A percentile compares a stretch with the other conserved stretches of the same genome.
Evolutionary conservation across 805 yeast genomes (phyloP).

Genomic region (Myxozyma mucilagina): DNA sequence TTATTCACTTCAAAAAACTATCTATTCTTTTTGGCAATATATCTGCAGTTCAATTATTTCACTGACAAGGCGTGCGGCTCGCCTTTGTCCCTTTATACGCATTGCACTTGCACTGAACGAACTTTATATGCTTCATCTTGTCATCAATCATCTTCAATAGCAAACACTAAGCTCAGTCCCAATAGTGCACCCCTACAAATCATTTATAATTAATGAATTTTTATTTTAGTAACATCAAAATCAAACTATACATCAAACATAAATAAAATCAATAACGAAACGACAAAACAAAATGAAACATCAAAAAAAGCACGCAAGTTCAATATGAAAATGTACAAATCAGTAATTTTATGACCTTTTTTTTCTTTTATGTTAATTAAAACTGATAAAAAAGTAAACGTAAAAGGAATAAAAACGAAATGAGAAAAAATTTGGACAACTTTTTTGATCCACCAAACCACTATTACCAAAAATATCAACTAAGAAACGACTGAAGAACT

Average conservation of each 20-base stretch:
- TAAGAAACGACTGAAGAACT: background rate
- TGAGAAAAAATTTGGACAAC: background rate
- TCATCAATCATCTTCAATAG: too few relatives aligned
- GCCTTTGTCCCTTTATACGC: too few relatives aligned
- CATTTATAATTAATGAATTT: background rate
- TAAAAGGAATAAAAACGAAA: background rate
- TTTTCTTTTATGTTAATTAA: background rate
- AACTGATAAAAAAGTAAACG: too few relatives aligned
- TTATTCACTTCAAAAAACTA: background rate
- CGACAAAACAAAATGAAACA: background rate
- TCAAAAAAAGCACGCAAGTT: too few relatives aligned
- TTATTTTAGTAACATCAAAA: background rate
- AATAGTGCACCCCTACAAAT: background rate
- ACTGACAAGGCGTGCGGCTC: too few relatives aligned
- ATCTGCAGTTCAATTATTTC: too few relatives aligned
- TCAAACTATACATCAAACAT: background rate
- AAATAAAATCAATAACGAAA: background rate
- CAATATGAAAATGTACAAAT: background rate
- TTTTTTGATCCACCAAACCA: conserved; percentile 6
- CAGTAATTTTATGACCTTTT: background rate
- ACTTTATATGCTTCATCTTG: too few relatives aligned
- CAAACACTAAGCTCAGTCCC: too few relatives aligned
- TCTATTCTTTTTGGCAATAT: too few relatives aligned
- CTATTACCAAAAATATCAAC: background rate
- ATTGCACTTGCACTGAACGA: too few relatives aligned